Base-by-base conservation (phyloP, 306 rosid genomes). In the Castanea sativa region DNA sequence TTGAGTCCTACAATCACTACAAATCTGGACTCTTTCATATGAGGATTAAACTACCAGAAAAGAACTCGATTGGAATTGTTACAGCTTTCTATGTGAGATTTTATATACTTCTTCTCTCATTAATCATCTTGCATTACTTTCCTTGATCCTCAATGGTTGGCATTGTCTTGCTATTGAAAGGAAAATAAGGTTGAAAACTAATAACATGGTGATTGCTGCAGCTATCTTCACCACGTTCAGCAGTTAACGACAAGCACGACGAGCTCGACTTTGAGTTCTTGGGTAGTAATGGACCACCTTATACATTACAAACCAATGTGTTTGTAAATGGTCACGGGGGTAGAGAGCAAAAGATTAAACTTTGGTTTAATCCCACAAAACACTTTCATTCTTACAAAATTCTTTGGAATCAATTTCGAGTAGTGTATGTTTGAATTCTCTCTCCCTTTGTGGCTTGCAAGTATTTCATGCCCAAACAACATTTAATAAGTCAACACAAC, bases 11-110 rank as follows among this genome's bases (percentile, higher is more conserved):
- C 80, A 23, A 49, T 38, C 77, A 65, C 0, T 86, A 89, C 76
- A 89, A 70, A 67, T 89, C 92, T 6, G 89, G 92, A 15, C 80
- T 72, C 74, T 89, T 89, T n/a, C 71, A 83, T 30, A 82, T 83
- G 85, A 83, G 74, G 78, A 64, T 83, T 41, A 84, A 82, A 73
- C 55, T 80, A 25, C 89, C 90, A 1, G 51, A 79, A 21, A 84
- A 75, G 55, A 75, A 89, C 32, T 89, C 86, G 2, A 70, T 63
- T 0, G 80, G 84, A 73, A 74, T 86, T 14, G 81, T 89, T 0
- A 81, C 90, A 32, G 84, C 88, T 13, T 86, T 86, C 35, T 86
- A 86, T 69, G 87, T 84, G 43, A 56, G 77, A 6, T 20, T 20
- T 10, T 71, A 58, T 58, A 10, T 8, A 58, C 14, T 49, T 4